Evolutionary conservation across 129 eudicot species (phyloP).

Genomic region (carrot (Daucus carota)): DH1_v3.0 NC_030385.2:45689501-45690000

Average conservation of each 20-base stretch:
- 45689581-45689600: not conserved
- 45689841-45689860: not conserved
- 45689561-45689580: not conserved
- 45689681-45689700: not conserved
- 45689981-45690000: not conserved
- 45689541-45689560: not conserved
- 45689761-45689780: not conserved
- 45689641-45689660: not conserved
- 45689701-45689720: not conserved
- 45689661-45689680: not conserved
- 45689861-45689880: not conserved
- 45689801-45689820: not conserved
- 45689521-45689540: not conserved
- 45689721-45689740: not conserved
- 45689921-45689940: not conserved
- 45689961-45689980: not conserved
- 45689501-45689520: not conserved
- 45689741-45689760: not conserved
- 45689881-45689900: not conserved
- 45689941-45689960: not conserved
- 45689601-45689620: not conserved
- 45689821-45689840: not conserved
- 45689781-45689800: not conserved
- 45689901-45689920: not conserved
- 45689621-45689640: not conserved